Evolutionary conservation across 768 basidiomycete genomes (phyloP).

Genomic region (Trametes cinnabarina): DNA sequence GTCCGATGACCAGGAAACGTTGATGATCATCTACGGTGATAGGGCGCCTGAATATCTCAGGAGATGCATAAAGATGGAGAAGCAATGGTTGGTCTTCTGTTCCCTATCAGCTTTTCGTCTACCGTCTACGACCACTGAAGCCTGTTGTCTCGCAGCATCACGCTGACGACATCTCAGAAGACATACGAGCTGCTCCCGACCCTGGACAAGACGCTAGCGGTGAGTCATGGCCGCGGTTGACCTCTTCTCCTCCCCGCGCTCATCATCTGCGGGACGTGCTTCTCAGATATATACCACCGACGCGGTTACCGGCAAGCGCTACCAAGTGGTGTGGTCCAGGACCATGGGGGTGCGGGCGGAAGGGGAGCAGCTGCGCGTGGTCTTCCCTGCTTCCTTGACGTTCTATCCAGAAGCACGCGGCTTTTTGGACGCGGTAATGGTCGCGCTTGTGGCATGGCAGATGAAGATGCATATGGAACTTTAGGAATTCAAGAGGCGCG

Average conservation of each 20-base stretch:
- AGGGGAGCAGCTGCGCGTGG: not conserved
- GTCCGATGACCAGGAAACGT: not conserved
- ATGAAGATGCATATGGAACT: not conserved
- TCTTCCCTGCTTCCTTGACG: slow-evolving; percentile 5
- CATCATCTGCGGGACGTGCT: not conserved
- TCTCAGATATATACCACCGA: not conserved
- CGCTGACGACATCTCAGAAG: not conserved
- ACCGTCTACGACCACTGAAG: not conserved
- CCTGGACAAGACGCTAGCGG: not conserved
- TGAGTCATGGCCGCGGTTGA: not conserved
- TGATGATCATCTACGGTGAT: not conserved
- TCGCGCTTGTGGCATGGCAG: slow-evolving; percentile 1
- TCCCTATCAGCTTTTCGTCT: not conserved
- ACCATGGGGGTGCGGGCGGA: not conserved
- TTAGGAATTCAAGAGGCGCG: not conserved
- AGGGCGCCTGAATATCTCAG: not conserved
- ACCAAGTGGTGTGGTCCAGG: not conserved
- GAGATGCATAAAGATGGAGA: not conserved
- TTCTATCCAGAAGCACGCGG: slow-evolving; percentile 1
- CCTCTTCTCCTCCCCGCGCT: not conserved
- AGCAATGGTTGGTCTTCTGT: not conserved
- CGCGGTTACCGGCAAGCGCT: not conserved
- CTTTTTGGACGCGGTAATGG: slow-evolving; percentile 1
- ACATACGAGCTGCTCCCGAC: not conserved
- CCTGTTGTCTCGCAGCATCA: not conserved